These are phyloP conservation scores for Seiridium cupressi DNA, from an alignment of 2,329 filamentous ascomycete genomes.

Conservation along the genomic window DNA sequence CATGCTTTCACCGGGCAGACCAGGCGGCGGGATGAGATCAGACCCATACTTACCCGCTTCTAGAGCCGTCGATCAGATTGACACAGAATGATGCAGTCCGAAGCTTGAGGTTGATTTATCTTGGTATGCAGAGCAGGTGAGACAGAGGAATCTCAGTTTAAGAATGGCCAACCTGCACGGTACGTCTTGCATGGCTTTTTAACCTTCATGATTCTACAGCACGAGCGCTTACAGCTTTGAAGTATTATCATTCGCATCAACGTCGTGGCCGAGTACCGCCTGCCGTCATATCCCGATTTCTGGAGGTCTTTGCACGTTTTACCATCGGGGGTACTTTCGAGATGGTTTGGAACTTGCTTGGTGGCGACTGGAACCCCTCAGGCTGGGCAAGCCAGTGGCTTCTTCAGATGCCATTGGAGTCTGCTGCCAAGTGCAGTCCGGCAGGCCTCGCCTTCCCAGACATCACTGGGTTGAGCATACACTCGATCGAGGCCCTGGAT, in stretches of 20 bases:
- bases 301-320: too few species aligned
- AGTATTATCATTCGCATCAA: not conserved
- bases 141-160: not conserved
- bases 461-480: slow-evolving; percentile 5
- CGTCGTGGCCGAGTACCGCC: too few species aligned
- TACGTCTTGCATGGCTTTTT: not conserved
- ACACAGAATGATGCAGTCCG: not conserved
- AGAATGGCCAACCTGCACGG: not conserved
- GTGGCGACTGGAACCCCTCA: not conserved
- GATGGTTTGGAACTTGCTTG: slow-evolving; percentile 2
- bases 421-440: slow-evolving; percentile 3
- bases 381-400: slow-evolving; percentile 6
- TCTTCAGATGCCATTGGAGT: not conserved
- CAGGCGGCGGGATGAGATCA: too few species aligned
- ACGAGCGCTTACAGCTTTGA: not conserved
- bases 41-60: too few species aligned
- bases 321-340: not conserved
- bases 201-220: not conserved
- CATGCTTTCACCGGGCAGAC: not conserved
- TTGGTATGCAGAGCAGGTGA: not conserved
- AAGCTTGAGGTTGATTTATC: too few species aligned
- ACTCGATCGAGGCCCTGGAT: slow-evolving; percentile 1
- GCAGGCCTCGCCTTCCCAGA: not conserved
- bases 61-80: not conserved
- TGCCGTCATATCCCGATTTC: too few species aligned